Evolutionary conservation across 805 yeast genomes (phyloP).

Genomic region (Yamadazyma laniorum): DNA sequence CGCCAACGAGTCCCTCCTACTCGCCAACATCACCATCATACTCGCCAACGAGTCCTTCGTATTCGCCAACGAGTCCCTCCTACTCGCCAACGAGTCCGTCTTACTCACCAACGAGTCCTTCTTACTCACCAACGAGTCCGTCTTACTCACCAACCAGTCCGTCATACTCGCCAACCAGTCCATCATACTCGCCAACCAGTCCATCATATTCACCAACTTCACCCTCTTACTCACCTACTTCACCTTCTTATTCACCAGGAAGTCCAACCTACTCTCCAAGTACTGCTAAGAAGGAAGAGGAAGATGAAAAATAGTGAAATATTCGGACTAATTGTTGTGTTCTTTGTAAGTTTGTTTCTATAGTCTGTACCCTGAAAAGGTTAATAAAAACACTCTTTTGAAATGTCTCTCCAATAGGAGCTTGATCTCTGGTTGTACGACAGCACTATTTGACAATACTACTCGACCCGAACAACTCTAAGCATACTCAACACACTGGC

Average conservation of each 20-base stretch:
- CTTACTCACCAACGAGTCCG: conserved; percentile 51
- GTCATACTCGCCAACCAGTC: conserved; percentile 74
- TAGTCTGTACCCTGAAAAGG: conserved; percentile 1
- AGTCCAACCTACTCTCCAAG: conserved; percentile 49
- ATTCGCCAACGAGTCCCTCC: conserved; percentile 58
- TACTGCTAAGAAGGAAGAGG: conserved; percentile 26
- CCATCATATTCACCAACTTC: conserved; percentile 60
- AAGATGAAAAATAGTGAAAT: conserved; percentile 12
- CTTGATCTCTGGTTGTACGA: too few relatives aligned
- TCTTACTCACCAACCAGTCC: conserved; percentile 70
- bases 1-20: conserved; percentile 75
- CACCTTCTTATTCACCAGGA: conserved; percentile 59
- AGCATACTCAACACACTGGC: too few relatives aligned
- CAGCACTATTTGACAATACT: too few relatives aligned
- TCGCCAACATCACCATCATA: conserved; percentile 67
- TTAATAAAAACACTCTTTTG: neutral
- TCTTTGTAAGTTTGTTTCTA: conserved; percentile 3
- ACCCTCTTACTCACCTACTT: conserved; percentile 63
- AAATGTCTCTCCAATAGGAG: neutral
- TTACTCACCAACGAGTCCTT: conserved; percentile 69
- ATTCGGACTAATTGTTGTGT: neutral
- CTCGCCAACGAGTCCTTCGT: conserved; percentile 73
- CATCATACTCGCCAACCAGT: conserved; percentile 74
- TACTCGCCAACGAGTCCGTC: conserved; percentile 76
- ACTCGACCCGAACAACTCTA: too few relatives aligned